Conservation (phyloP, 371 early-diverging fungal genomes). For the Dichotomocladium elegans region DNA sequence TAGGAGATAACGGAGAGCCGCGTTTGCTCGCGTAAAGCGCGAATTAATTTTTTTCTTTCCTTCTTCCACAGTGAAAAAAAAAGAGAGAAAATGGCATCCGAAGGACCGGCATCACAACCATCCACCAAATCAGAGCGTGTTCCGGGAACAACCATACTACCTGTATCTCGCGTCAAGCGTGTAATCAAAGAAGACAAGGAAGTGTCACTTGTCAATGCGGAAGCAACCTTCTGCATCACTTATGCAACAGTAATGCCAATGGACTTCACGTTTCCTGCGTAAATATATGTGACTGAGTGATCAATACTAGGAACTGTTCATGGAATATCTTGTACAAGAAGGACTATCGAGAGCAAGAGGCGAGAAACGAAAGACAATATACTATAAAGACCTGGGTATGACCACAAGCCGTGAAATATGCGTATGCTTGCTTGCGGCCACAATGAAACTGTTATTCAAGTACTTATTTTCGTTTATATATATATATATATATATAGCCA, state of each 20-base stretch:
- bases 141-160: conserved; percentile 60
- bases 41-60: background rate
- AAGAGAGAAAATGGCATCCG: conserved; percentile 4
- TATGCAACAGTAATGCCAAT: conserved; percentile 61
- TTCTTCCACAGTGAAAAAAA: background rate
- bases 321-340: conserved; percentile 68
- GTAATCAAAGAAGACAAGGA: conserved; percentile 85
- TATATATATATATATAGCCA: conserved; percentile 25
- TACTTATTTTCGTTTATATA: background rate
- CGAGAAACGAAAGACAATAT: conserved; percentile 72
- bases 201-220: conserved; percentile 61
- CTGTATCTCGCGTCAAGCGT: conserved; percentile 75
- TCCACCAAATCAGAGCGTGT: conserved; percentile 19
- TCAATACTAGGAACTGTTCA: conserved; percentile 65
- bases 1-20: too few relatives aligned
- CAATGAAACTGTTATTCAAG: background rate
- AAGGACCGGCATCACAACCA: conserved; percentile 5
- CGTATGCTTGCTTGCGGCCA: background rate
- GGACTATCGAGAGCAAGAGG: conserved; percentile 59
- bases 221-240: conserved; percentile 75
- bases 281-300: background rate
- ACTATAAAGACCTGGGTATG: conserved; percentile 75
- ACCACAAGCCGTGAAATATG: background rate
- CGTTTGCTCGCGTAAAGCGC: too few relatives aligned
- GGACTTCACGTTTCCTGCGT: background rate